Evolutionary conservation across 106 monocot species (phyloP).

Genomic region (Acorus gramineus): DNA sequence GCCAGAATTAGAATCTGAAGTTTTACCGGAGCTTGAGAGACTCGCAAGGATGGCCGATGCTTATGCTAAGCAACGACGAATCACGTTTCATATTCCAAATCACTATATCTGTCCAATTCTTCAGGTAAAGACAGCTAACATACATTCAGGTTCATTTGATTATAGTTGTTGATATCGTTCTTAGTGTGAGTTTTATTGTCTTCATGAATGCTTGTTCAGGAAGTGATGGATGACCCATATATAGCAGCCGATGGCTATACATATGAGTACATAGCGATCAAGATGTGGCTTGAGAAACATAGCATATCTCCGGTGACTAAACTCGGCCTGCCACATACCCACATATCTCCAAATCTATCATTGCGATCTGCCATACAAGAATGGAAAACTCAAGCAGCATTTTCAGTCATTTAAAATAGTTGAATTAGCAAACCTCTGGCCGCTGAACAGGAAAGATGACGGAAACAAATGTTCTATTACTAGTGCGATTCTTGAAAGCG

Average conservation of each 20-base stretch:
- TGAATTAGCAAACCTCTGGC: too few species aligned
- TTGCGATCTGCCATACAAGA: conserved; percentile 51
- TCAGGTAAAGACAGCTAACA: conserved; percentile 30
- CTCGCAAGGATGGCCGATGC: conserved; percentile 27
- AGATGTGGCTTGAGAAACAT: conserved; percentile 64
- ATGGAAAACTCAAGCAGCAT: conserved; percentile 38
- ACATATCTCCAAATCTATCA: conserved; percentile 46
- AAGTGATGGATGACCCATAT: conserved; percentile 65
- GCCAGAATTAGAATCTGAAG: conserved; percentile 62
- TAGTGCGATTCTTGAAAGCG: too few species aligned
- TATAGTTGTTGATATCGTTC: neutral
- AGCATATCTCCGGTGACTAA: conserved; percentile 60
- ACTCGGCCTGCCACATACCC: conserved; percentile 31
- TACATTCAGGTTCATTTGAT: neutral
- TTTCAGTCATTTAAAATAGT: neutral
- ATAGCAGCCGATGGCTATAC: conserved; percentile 85
- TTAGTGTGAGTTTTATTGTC: too few species aligned
- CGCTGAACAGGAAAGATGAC: too few species aligned
- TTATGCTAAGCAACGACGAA: conserved; percentile 17
- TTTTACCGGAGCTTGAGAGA: conserved; percentile 59
- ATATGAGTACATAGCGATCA: conserved; percentile 66
- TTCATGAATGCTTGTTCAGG: conserved; percentile 24
- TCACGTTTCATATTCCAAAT: conserved; percentile 26
- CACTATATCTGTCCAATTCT: conserved; percentile 81
- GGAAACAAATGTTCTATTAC: too few species aligned